Conservation (phyloP, 306 rosid genomes). For the barrel medic (Medicago truncatula) region MtrunA17r5.0-ANR NC_053044.1:35988501-35989000, state of each 20-base stretch:
- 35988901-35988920: conserved; percentile 70
- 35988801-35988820: conserved; percentile 31
- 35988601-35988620: conserved; percentile 55
- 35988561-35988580: conserved; percentile 26
- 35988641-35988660: conserved; percentile 67
- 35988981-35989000: conserved; percentile 12
- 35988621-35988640: conserved; percentile 75
- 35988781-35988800: conserved; percentile 30
- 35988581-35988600: conserved; percentile 15
- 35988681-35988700: conserved; percentile 74
- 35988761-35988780: conserved; percentile 7
- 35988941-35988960: conserved; percentile 38
- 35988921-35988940: conserved; percentile 88
- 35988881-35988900: conserved; percentile 91
- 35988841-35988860: background rate
- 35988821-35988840: conserved; percentile 19
- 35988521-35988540: conserved; percentile 13
- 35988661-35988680: conserved; percentile 68
- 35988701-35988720: conserved; percentile 5
- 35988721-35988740: background rate
- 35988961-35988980: background rate
- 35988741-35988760: background rate
- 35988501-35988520: conserved; percentile 6
- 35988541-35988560: conserved; percentile 14
- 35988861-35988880: conserved; percentile 65